These are phyloP conservation scores for Sextonia rubra DNA, from an alignment of 164 flowering plant genomes.

Conservation along the genomic window DNA sequence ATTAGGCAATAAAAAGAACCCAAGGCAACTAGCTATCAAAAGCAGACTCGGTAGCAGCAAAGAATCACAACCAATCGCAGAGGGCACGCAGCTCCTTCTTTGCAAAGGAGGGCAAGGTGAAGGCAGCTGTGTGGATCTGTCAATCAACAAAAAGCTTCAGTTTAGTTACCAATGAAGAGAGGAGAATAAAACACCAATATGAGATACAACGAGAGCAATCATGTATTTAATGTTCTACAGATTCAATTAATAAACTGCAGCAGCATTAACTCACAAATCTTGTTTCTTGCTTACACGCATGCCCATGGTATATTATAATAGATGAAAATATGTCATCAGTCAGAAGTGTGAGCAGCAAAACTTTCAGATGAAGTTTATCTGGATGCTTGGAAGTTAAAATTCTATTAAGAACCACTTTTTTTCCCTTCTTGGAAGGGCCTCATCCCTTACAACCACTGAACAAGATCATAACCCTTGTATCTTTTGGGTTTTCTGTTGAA, in stretches of 20 bases:
- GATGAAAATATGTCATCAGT: no score
- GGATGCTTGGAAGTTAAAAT: no score
- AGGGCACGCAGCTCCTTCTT: conserved; percentile 62
- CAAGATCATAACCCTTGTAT: no score
- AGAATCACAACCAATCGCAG: neutral
- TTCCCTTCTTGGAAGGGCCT: no score
- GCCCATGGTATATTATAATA: no score
- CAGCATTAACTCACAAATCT: neutral
- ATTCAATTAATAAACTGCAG: neutral
- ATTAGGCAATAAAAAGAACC: no score
- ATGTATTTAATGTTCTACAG: neutral
- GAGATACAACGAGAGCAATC: neutral
- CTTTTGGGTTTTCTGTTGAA: no score
- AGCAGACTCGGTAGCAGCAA: neutral
- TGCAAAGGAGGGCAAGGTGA: conserved; percentile 82
- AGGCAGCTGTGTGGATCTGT: conserved; percentile 91
- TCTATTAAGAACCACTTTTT: no score
- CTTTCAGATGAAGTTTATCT: no score
- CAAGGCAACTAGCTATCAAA: neutral
- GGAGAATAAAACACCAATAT: neutral
- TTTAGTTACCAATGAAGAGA: neutral
- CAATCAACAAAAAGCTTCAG: conserved; percentile 8
- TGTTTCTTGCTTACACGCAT: no score
- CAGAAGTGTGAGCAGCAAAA: no score
- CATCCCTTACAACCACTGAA: no score